These are phyloP conservation scores for Boletus reticuloceps DNA, from an alignment of 768 basidiomycete species.

Conservation along the genomic window DNA sequence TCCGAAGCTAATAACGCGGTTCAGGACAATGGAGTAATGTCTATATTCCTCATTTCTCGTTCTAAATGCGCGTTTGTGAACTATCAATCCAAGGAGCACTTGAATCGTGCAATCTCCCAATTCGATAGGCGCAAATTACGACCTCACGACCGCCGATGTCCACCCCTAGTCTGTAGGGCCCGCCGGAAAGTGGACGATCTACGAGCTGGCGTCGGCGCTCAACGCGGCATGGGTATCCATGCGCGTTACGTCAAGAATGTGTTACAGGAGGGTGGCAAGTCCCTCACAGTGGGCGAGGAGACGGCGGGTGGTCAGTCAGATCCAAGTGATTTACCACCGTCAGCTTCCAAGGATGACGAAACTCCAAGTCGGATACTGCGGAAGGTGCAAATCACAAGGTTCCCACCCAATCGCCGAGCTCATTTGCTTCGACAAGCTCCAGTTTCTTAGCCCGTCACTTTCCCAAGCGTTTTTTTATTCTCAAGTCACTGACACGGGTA, in stretches of 20 bases:
- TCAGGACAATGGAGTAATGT: slow-evolving; percentile 57
- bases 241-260: slow-evolving; percentile 73
- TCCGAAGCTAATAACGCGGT: background rate
- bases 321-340: slow-evolving; percentile 22
- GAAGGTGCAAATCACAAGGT: background rate
- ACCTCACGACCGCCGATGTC: slow-evolving; percentile 68
- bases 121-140: slow-evolving; percentile 76
- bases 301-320: background rate
- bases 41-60: slow-evolving; percentile 92
- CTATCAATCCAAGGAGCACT: slow-evolving; percentile 59
- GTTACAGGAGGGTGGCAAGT: slow-evolving; percentile 36
- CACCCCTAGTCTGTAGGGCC: slow-evolving; percentile 78
- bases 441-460: slow-evolving; percentile 75
- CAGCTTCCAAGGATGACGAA: slow-evolving; percentile 41
- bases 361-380: background rate
- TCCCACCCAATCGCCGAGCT: slow-evolving; percentile 49
- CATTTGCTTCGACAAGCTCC: slow-evolving; percentile 80
- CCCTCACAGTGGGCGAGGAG: slow-evolving; percentile 1
- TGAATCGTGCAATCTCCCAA: slow-evolving; percentile 63
- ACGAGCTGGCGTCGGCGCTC: slow-evolving; percentile 87
- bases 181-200: slow-evolving; percentile 81
- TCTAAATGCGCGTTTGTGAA: slow-evolving; percentile 95
- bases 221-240: slow-evolving; percentile 85
- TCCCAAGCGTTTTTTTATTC: slow-evolving; percentile 88
- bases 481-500: slow-evolving; percentile 84